These are phyloP conservation scores for Pythium guiyangense DNA, from an alignment of 352 stramenopile species.

Conservation along the genomic window DNA sequence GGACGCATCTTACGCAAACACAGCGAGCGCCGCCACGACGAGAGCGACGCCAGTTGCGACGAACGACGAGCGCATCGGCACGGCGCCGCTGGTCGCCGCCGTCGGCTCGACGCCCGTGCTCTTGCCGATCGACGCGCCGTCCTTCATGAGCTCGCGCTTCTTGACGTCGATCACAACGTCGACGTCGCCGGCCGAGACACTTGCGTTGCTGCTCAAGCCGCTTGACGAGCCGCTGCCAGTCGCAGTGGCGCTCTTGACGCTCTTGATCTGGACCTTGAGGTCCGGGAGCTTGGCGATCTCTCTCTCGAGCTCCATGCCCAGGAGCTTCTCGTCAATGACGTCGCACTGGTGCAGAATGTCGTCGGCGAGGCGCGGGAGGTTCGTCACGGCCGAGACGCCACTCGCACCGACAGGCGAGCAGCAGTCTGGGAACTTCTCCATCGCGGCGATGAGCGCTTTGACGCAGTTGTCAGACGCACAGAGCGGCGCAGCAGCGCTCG, in stretches of 20 bases:
- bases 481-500: constrained; percentile 6
- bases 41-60: constrained; percentile 4
- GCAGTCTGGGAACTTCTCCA: constrained; percentile 25
- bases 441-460: constrained; percentile 18
- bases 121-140: constrained; percentile 2
- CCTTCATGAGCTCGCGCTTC: constrained; percentile 37
- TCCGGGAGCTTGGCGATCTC: constrained; percentile 20
- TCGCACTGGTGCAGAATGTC: constrained; percentile 24
- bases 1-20: background rate
- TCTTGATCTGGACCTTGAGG: constrained; percentile 24
- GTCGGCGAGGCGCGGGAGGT: constrained; percentile 18
- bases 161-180: constrained; percentile 45
- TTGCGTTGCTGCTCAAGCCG: background rate
- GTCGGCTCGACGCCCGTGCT: constrained; percentile 6
- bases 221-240: background rate
- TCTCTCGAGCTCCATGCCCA: constrained; percentile 10
- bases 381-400: constrained; percentile 8
- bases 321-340: constrained; percentile 14
- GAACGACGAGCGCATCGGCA: constrained; percentile 4
- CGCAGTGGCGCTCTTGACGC: constrained; percentile 7
- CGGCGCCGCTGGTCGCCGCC: background rate
- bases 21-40: constrained; percentile 1
- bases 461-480: constrained; percentile 17
- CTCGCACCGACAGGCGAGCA: constrained; percentile 10
- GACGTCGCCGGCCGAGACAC: constrained; percentile 8